Percentiles rank a stretch among this genome's conserved stretches.
These are phyloP conservation scores for Penicillium sp. DNA, from an alignment of 2,329 filamentous ascomycete species.

Conservation along the genomic window DNA sequence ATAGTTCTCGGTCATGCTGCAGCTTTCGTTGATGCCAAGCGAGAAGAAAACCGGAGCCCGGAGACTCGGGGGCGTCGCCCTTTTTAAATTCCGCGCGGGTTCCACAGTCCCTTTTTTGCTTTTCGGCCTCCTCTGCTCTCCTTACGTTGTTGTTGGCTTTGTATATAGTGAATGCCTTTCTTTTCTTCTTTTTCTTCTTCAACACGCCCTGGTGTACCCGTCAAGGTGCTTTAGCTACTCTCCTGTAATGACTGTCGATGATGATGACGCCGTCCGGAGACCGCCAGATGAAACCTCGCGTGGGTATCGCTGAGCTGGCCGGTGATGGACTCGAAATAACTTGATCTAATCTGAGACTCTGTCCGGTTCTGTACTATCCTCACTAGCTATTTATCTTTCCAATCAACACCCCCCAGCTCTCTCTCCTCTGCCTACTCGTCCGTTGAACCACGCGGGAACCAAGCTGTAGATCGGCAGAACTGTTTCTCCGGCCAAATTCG, in stretches of 20 bases:
- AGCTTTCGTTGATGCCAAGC: constrained; percentile 7
- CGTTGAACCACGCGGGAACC: no score
- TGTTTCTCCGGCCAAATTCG: constrained; percentile 21
- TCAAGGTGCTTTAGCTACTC: no score
- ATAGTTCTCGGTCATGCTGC: constrained; percentile 48
- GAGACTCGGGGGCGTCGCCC: constrained; percentile 21
- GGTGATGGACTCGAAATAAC: constrained; percentile 51
- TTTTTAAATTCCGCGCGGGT: constrained; percentile 35
- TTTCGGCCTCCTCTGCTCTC: not conserved
- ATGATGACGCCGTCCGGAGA: constrained; percentile 34
- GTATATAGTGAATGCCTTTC: not conserved
- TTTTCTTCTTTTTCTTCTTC: not conserved
- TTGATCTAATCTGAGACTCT: constrained; percentile 61
- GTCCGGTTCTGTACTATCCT: not conserved
- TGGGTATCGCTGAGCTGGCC: constrained; percentile 28
- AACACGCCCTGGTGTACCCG: not conserved
- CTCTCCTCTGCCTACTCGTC: not conserved
- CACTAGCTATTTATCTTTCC: not conserved
- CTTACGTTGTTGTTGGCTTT: not conserved
- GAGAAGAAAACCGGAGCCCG: constrained; percentile 1
- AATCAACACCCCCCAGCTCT: not conserved
- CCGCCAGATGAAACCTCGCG: constrained; percentile 30
- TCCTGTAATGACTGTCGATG: constrained; percentile 14
- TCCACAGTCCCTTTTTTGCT: constrained; percentile 9
- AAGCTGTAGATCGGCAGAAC: constrained; percentile 16